Base-by-base conservation (phyloP, 441 rosid genomes). In the Croton setiger region DNA sequence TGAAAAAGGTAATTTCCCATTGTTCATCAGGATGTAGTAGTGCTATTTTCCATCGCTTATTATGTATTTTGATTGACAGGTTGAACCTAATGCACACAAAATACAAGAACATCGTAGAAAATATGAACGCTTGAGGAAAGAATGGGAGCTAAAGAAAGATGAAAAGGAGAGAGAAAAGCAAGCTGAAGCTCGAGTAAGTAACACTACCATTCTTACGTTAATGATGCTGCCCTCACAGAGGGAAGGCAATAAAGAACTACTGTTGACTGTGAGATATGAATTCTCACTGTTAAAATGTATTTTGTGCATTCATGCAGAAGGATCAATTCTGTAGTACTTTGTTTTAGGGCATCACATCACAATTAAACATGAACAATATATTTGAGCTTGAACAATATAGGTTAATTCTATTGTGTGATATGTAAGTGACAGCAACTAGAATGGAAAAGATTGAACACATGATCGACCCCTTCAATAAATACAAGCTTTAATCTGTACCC, bases 61-160 rank as follows among this genome's bases (percentile, higher is more conserved):
- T 21, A 14, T 60, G 54, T 56, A 23, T 60, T 66, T 57, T 67
- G n/a, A 52, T 73, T 41, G 70, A 63, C 75, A 93, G 98, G 96
- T 88, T 76, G 96, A 93, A 75, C 90, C 92, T 63, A 93, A 90
- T 74, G 89, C 79, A 48, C 84, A 77, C 63, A 90, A 72, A 84
- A 81, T 90, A 58, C 86, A 83, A 78, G 93, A 88, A 76, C 97
- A 90, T 71, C 85, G 70, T 53, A 84, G 83, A 68, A 91, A 86
- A 78, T 90, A 87, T 80, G 88, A 86, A 66, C 87, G 87, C 63
- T 70, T 93, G 82, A 73, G 72, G 66, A 88, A 85, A 75, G 90
- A 87, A 80, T 82, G 70, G 81, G 86, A 85, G 74, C 75, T 69
- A 37, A 82, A 76, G 80, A 83, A 79, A 69, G 87, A 76, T 72